Evolutionary conservation across 495 filamentous ascomycete genomes (phyloP), one percentile per base, ranked within the genome.

Genomic region (Oleoguttula mirabilis): DNA sequence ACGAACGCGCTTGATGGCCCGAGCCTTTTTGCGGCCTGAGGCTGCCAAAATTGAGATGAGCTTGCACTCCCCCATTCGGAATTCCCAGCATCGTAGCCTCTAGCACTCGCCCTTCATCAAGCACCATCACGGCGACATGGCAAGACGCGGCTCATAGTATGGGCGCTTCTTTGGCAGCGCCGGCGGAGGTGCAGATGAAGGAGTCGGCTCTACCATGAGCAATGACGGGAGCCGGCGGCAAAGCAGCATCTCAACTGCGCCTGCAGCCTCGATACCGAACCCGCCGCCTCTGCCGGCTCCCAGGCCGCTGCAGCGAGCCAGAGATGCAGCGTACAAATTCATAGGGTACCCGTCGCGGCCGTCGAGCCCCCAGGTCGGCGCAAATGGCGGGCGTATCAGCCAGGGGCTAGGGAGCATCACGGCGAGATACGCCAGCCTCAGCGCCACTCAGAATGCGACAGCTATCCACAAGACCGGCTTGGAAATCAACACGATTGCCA

Each of bases 401-500:
- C 15, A 17, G 7, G 21, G 8, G 5, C 11, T 5, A 39, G 36
- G 7, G 22, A 25, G 16, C 7, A n/a, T n/a, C n/a, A 20, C 36
- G 10, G 10, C 21, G 15, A 24, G 45, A 42, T 24, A 3, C 11
- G 38, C 38, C 1, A 48, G 10, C n/a, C 45, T 53, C 12, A 30
- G 50, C 11, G 45, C 76, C 32, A 79, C 82, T 4, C 82, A 88
- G 59, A 79, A 84, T 37, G 72, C 78, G 19, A 51, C 43, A 2
- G 45, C 50, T 23, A 72, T 73, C 36, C 80, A 88, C 60, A 67
- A 71, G 32, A 85, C 83, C 19, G 74, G 79, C 32, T 72, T 77
- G 17, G 75, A 83, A 14, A 82, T 93, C 43, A 60, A 73, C 25
- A 77, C 79, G 41, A 66, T 94, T 50, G 87, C 88, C 60, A 75